Base-by-base conservation (phyloP, 139 green algal species). In the Haematococcus sp. region DNA sequence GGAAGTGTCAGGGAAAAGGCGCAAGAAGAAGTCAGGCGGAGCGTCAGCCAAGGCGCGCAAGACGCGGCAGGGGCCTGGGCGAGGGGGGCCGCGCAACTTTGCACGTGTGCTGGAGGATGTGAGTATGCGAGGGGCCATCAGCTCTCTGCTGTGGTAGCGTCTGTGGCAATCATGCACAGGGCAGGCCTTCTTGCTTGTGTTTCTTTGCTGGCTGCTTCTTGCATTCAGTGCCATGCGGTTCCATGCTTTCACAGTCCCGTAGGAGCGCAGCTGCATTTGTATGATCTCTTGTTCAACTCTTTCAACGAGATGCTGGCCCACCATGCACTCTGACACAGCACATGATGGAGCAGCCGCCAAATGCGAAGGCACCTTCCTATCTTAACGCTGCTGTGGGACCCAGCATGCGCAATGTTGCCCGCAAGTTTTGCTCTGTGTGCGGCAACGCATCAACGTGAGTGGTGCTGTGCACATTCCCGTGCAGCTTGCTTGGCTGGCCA, bases 391-490 rank as follows among this genome's bases (percentile, higher is more conserved):
- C 83, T 13, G 84, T 83, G 1, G 75, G 80, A 1, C 86, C 90
- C 4, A 76, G 87, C 1, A 78, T 28, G 13, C 71, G 61, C 2
- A 55, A 52, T 19, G 71, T 83, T 15, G 19, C 87, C 0, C 79
- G 89, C 40, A 88, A 93, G 63, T 93, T 93, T 69, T 95, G 91
- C 79, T 84, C 77, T 40, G 84, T 92, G 5, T 93, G 88, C 65
- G 87, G 87, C 35, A 86, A 82, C 69, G 58, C 52, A 5, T 83
- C 81, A 9, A 33, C 70, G 76, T 86, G 32, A 77, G 80, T 66
- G 33, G 54, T 61, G 54, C 15, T 27, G 5, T 61, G n/a, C n/a
- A n/a, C n/a, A n/a, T n/a, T n/a, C n/a, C 5, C 17, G 54, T 22
- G 54, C 17, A 16, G 27, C 54, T 22, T 61, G 54, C 17, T 16